phyloP scores from a whole-genome alignment of 2,329 filamentous ascomycete genomes.

The Fusarium tupiense region DNA sequence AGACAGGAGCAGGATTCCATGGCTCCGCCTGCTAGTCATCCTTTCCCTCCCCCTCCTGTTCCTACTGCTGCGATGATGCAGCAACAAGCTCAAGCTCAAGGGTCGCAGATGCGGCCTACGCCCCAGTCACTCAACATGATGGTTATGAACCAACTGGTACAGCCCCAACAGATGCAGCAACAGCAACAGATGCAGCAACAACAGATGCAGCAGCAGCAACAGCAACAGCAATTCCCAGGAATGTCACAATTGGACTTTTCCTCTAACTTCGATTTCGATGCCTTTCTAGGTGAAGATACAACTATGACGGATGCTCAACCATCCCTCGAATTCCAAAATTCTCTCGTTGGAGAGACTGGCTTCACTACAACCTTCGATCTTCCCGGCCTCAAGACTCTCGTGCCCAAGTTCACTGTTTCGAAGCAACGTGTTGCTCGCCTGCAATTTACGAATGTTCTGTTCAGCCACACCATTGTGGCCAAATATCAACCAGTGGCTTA shows the following conservation, averaged over 20 bases:
- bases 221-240: background rate
- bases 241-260: background rate
- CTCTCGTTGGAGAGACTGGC: constrained; percentile 66
- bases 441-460: constrained; percentile 59
- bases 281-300: constrained; percentile 40
- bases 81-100: background rate
- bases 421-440: constrained; percentile 70
- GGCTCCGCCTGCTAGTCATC: background rate
- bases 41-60: background rate
- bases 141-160: background rate
- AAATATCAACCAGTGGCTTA: constrained; percentile 70
- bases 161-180: background rate
- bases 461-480: constrained; percentile 67
- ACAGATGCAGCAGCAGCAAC: background rate
- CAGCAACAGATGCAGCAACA: background rate
- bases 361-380: constrained; percentile 70
- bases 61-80: background rate
- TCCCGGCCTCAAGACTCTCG: constrained; percentile 65
- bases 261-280: constrained; percentile 23
- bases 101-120: background rate
- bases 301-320: constrained; percentile 48
- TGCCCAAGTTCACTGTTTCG: constrained; percentile 59
- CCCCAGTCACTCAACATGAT: background rate
- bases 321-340: constrained; percentile 54
- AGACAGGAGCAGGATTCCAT: constrained; percentile 75